Evolutionary conservation across 2,329 filamentous ascomycete species (phyloP).

Genomic region (Nemania bipapillata): DNA sequence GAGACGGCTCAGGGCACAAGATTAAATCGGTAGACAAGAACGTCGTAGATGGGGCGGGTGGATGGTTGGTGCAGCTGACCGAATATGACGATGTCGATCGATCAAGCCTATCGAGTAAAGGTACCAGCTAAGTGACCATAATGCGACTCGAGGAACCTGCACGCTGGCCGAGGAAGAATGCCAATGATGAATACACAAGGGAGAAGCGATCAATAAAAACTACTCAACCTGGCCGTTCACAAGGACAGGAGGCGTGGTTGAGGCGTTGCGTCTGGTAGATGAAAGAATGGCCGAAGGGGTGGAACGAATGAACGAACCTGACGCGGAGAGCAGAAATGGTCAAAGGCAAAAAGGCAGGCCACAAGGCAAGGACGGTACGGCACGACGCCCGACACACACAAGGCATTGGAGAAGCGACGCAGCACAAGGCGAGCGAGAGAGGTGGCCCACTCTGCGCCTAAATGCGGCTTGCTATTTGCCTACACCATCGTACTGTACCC

Average conservation of each 20-base stretch:
- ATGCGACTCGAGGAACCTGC: slow-evolving; percentile 31
- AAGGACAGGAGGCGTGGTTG: slow-evolving; percentile 8
- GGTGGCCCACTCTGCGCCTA: slow-evolving; percentile 8
- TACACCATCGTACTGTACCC: not conserved
- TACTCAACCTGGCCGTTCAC: not conserved
- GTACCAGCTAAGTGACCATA: slow-evolving; percentile 1
- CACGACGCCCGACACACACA: slow-evolving; percentile 18
- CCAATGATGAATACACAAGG: slow-evolving; percentile 1
- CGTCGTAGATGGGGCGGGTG: not conserved
- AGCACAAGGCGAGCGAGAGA: slow-evolving; percentile 17
- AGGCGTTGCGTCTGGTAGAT: slow-evolving; percentile 22
- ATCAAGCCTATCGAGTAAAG: slow-evolving; percentile 6
- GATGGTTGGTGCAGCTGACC: slow-evolving; percentile 9
- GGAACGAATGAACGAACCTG: slow-evolving; percentile 27
- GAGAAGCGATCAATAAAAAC: slow-evolving; percentile 13
- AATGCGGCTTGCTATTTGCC: not conserved
- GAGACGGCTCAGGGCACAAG: not conserved
- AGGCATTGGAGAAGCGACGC: slow-evolving; percentile 6
- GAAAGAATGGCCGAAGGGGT: slow-evolving; percentile 29
- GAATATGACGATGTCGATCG: slow-evolving; percentile 22
- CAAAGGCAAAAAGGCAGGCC: slow-evolving; percentile 27
- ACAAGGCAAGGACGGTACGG: slow-evolving; percentile 27
- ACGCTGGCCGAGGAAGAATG: slow-evolving; percentile 5
- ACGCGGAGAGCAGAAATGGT: slow-evolving; percentile 36
- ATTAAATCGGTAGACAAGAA: not conserved